Evolutionary conservation across 1,284 basidiomycete genomes (phyloP).

Genomic region (Lignosus rhinocerotis): DNA sequence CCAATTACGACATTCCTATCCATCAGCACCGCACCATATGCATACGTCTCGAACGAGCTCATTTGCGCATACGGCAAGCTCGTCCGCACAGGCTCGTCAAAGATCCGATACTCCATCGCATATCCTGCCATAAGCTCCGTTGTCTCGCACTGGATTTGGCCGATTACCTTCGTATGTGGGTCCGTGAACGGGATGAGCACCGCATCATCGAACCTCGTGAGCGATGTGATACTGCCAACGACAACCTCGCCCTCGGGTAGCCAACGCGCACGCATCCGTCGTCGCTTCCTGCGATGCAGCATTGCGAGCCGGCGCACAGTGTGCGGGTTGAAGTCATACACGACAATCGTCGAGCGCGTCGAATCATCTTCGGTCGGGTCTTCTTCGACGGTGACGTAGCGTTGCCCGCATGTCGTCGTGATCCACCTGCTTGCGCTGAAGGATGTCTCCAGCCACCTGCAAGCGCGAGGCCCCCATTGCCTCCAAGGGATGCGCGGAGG

Average conservation of each 20-base stretch:
- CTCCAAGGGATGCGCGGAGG: slow-evolving; percentile 17
- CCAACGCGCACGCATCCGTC: slow-evolving; percentile 8
- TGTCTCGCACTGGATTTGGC: slow-evolving; percentile 21
- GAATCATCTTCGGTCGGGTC: slow-evolving; percentile 16
- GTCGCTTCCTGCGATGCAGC: slow-evolving; percentile 16
- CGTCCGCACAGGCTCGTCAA: slow-evolving; percentile 22
- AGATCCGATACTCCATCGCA: slow-evolving; percentile 18
- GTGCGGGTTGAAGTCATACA: slow-evolving; percentile 29
- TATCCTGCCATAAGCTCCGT: slow-evolving; percentile 19
- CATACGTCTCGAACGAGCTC: slow-evolving; percentile 23
- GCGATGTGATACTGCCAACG: neutral
- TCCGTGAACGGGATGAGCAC: slow-evolving; percentile 22
- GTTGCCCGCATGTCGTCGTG: slow-evolving; percentile 30
- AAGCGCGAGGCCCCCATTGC: slow-evolving; percentile 23
- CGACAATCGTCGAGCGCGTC: slow-evolving; percentile 19
- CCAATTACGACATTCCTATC: slow-evolving; percentile 21
- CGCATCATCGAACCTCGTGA: neutral
- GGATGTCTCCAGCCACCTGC: slow-evolving; percentile 24
- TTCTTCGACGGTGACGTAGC: slow-evolving; percentile 25
- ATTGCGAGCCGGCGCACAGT: slow-evolving; percentile 20
- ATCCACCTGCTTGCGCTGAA: slow-evolving; percentile 28
- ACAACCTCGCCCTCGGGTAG: slow-evolving; percentile 8
- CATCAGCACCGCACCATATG: slow-evolving; percentile 21
- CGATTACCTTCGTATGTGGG: slow-evolving; percentile 16
- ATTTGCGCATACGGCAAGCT: slow-evolving; percentile 22